phyloP scores from a whole-genome alignment of 805 yeast genomes.

The Saccharomycopsis sp. region DNA sequence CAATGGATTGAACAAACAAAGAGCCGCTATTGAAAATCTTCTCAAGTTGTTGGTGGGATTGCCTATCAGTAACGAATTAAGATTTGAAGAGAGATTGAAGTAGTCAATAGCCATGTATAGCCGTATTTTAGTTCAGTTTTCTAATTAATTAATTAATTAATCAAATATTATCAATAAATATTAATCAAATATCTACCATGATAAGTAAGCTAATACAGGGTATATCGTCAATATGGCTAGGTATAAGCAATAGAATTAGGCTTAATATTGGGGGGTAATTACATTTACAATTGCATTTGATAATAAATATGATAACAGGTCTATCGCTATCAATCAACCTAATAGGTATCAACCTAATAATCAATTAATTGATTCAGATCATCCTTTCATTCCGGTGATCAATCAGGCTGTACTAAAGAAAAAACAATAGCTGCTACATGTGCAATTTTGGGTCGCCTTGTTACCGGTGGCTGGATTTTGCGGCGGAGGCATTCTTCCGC shows the following conservation, averaged over 20 bases:
- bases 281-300: no score
- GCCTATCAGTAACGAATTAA: slow-evolving; percentile 83
- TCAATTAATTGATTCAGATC: background rate
- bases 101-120: slow-evolving; percentile 12
- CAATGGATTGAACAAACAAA: slow-evolving; percentile 92
- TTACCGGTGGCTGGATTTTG: background rate
- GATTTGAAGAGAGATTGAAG: slow-evolving; percentile 83
- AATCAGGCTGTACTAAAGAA: background rate
- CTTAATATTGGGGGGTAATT: no score
- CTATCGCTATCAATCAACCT: no score
- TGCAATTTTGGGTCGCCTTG: background rate
- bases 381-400: background rate
- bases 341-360: no score
- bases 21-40: slow-evolving; percentile 86
- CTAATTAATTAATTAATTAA: no score
- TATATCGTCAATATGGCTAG: no score
- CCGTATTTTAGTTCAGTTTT: background rate
- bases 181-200: no score
- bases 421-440: background rate
- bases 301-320: background rate
- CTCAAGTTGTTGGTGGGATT: slow-evolving; percentile 85
- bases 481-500: background rate
- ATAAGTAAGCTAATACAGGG: no score
- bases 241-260: no score
- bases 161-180: no score